Conservation (phyloP, 331 rosid genomes). For the Dryas integrifolia region DNA sequence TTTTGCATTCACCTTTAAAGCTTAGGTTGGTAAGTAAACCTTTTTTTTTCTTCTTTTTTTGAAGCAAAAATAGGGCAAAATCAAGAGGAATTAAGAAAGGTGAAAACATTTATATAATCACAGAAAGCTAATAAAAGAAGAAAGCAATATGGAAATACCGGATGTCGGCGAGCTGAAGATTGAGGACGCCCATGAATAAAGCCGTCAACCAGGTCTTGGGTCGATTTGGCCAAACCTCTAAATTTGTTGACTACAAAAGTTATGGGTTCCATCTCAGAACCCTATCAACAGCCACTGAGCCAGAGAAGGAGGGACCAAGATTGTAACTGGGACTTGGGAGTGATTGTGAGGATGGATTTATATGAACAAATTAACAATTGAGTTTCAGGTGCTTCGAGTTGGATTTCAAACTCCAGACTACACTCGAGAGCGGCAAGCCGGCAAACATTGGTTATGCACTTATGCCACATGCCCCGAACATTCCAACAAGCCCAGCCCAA, state of each 20-base stretch:
- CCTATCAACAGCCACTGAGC: neutral
- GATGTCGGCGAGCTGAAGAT: constrained; percentile 48
- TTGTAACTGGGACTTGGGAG: neutral
- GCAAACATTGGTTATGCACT: neutral
- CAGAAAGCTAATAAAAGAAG: neutral
- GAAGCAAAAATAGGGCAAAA: neutral
- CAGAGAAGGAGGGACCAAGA: neutral
- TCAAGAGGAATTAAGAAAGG: neutral
- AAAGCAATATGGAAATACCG: constrained; percentile 42
- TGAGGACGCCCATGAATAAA: constrained; percentile 38
- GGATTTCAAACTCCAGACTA: constrained; percentile 10
- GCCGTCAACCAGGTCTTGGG: constrained; percentile 47
- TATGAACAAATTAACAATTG: no score
- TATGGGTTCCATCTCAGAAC: constrained; percentile 53
- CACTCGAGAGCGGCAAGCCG: constrained; percentile 17
- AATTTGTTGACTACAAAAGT: constrained; percentile 42
- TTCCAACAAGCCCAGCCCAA: no score
- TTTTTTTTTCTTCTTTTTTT: no score
- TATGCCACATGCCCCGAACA: no score
- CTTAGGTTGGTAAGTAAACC: neutral
- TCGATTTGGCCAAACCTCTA: constrained; percentile 49
- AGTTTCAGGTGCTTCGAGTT: neutral
- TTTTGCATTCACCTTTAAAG: no score
- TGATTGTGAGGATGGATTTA: neutral
- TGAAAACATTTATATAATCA: neutral